phyloP scores from a whole-genome alignment of 78 protist species.

The Isochrysis galbana region DNA sequence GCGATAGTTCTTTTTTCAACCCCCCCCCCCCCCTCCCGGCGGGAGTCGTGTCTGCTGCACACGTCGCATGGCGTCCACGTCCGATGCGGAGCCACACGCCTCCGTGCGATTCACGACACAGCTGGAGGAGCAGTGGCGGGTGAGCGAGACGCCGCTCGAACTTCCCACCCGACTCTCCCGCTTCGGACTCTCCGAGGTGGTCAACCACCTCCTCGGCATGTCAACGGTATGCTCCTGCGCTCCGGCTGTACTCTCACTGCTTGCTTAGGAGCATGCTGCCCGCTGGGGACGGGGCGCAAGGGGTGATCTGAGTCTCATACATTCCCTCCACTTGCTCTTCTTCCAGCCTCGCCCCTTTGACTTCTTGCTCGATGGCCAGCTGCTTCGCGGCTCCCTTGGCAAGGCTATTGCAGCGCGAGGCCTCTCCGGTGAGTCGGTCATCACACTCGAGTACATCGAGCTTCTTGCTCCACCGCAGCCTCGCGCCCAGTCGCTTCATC shows the following conservation, averaged over 20 bases:
- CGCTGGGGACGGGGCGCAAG: too few relatives aligned
- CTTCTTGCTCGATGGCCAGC: constrained; percentile 62
- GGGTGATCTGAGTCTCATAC: background rate
- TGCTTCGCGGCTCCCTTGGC: constrained; percentile 61
- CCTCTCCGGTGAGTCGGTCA: background rate
- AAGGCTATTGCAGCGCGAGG: constrained; percentile 22
- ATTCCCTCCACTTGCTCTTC: background rate
- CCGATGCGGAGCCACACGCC: constrained; percentile 36
- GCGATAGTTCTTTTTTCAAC: too few relatives aligned
- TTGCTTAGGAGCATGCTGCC: too few relatives aligned
- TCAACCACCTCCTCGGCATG: constrained; percentile 55
- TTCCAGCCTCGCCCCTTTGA: constrained; percentile 65
- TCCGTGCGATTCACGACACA: constrained; percentile 57
- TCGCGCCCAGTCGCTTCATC: too few relatives aligned
- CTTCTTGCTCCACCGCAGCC: background rate
- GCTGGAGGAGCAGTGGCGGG: constrained; percentile 49
- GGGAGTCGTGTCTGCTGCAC: too few relatives aligned
- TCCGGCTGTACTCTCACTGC: background rate
- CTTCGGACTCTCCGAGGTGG: constrained; percentile 69
- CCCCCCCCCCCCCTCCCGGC: too few relatives aligned
- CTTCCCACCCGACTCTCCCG: constrained; percentile 69
- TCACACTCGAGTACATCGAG: constrained; percentile 27
- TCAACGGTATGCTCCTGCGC: background rate
- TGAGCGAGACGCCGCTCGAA: constrained; percentile 62
- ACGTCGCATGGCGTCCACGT: too few relatives aligned